Conservation (phyloP, 2,329 filamentous ascomycete genomes). For the Seiridium unicorne region DNA sequence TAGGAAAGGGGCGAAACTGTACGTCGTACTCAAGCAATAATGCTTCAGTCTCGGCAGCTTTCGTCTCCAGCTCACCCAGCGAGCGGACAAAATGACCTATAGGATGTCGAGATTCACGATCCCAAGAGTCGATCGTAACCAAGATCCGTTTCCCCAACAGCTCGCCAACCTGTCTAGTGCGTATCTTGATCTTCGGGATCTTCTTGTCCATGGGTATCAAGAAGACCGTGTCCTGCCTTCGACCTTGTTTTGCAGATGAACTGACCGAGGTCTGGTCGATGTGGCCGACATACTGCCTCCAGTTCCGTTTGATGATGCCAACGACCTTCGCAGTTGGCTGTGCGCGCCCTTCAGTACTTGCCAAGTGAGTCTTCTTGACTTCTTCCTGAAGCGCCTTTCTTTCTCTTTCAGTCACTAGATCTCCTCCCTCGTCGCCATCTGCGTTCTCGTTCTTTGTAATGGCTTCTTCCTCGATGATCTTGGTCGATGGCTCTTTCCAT, state of each 20-base stretch:
- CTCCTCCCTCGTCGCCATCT: constrained; percentile 72
- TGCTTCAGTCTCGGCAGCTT: constrained; percentile 96
- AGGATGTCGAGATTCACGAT: constrained; percentile 88
- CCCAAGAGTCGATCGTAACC: constrained; percentile 94
- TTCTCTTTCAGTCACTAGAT: constrained; percentile 86
- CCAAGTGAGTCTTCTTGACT: constrained; percentile 80
- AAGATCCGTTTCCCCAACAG: constrained; percentile 88
- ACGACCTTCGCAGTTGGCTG: constrained; percentile 93
- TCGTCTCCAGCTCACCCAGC: constrained; percentile 89
- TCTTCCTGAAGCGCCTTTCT: constrained; percentile 85
- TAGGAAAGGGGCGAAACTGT: constrained; percentile 95
- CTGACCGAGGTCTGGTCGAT: constrained; percentile 85
- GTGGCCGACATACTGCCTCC: constrained; percentile 96
- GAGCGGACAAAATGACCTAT: constrained; percentile 92
- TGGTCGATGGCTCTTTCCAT: constrained; percentile 94
- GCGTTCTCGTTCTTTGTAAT: constrained; percentile 93
- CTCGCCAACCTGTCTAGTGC: constrained; percentile 85
- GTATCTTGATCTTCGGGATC: constrained; percentile 91
- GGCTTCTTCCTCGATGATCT: constrained; percentile 91
- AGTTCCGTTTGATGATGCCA: constrained; percentile 91
- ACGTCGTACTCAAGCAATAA: constrained; percentile 94
- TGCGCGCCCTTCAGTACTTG: constrained; percentile 70
- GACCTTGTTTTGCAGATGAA: constrained; percentile 69
- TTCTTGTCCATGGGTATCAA: constrained; percentile 97
- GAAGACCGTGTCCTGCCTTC: constrained; percentile 90